Evolutionary conservation across 2,329 filamentous ascomycete species (phyloP).

Genomic region (Aspergillus ibericus): DNA sequence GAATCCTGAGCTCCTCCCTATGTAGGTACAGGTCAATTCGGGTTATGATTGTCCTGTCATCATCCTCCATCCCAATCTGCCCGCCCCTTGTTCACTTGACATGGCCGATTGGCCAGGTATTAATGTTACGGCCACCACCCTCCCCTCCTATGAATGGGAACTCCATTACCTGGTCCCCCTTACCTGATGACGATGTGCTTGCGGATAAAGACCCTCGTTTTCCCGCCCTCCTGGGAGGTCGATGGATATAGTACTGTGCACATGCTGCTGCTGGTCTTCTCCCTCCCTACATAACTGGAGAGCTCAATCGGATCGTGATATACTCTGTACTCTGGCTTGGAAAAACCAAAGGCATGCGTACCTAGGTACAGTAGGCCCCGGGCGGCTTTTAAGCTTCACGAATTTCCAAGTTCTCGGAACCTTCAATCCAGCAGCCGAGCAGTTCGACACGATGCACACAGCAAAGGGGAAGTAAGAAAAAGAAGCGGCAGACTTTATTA

Average conservation of each 20-base stretch:
- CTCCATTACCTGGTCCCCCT: neutral
- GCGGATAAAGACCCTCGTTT: neutral
- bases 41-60: neutral
- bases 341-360: neutral
- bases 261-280: neutral
- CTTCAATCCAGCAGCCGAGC: neutral
- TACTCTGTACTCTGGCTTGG: neutral
- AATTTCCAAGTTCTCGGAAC: neutral
- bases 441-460: neutral
- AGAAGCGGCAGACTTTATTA: neutral
- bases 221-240: neutral
- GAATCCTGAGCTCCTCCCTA: neutral
- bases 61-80: neutral
- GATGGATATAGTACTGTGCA: neutral
- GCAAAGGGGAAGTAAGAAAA: neutral
- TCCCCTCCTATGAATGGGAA: neutral
- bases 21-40: neutral
- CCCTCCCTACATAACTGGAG: neutral
- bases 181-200: neutral
- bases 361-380: neutral
- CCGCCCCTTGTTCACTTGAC: neutral
- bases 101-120: neutral
- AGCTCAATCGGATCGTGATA: neutral
- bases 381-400: neutral
- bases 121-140: neutral